Evolutionary conservation across 2,329 filamentous ascomycete species (phyloP), one percentile per base, ranked within the genome.

Genomic region (Pseudomassariella vexata): DNA sequence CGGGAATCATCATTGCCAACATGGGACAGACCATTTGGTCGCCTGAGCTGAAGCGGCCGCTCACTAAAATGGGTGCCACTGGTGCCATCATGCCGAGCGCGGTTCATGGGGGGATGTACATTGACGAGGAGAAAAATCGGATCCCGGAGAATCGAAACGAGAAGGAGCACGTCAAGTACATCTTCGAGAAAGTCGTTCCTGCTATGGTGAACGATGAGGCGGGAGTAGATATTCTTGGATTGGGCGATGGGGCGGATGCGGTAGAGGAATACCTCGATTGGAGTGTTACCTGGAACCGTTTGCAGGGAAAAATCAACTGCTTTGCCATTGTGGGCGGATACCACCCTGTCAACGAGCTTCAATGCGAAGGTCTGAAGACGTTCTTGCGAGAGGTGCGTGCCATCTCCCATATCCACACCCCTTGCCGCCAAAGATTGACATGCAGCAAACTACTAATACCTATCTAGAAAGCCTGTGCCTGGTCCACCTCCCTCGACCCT

Each of bases 1-100:
- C 70, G 0, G 82, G 73, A 3, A 61, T 95, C 35, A 60, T 95
- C 18, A 63, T 95, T 17, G 75, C 86, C 27, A 95, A 95, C 52
- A 67, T 77, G 4, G 86, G 85, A 5, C 79, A 94, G 58, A 63
- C 85, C 12, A 65, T 80, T 47, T 95, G 86, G 79, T 85, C 83
- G 54, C 76, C 83, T 24, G 69, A 73, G 31, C 69, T 69, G 2
- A 59, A 68, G 31, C 69, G 72, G 29, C 66, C 77, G 0, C 64
- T 94, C 39, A 83, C 75, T 1, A 53, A 68, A 2, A 50, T 52
- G 0, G 70, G 68, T 3, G 83, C 81, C 66, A 51, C 64, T 6
- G 66, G 65, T 2, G 59, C 82, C 26, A 79, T 80, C 1, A 70
- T 80, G 45, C 64, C 68, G 35, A 83, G 76, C 28, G 69, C 78